phyloP scores from a whole-genome alignment of 2,329 filamentous ascomycete genomes.

The Aspergillus nomiae region DNA sequence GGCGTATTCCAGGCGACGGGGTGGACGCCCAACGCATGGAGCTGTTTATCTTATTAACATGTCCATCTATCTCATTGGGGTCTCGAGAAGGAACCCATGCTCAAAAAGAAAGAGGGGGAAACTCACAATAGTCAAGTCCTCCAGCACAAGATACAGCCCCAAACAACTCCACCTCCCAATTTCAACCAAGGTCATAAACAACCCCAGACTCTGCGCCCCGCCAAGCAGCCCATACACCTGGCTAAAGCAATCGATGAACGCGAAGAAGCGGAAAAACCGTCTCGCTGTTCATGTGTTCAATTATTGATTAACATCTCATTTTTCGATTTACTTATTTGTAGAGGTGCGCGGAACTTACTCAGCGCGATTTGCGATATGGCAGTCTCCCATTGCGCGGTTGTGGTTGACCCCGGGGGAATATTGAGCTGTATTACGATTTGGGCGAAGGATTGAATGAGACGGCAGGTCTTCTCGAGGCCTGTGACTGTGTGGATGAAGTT shows the following conservation, averaged over 20 bases:
- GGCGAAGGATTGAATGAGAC: slow-evolving; percentile 35
- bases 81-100: background rate
- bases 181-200: slow-evolving; percentile 48
- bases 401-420: slow-evolving; percentile 22
- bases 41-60: slow-evolving; percentile 27
- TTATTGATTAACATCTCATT: no score
- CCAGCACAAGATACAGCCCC: slow-evolving; percentile 68
- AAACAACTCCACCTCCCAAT: slow-evolving; percentile 61
- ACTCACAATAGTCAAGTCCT: slow-evolving; percentile 65
- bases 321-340: background rate
- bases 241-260: slow-evolving; percentile 64
- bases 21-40: slow-evolving; percentile 55
- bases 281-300: slow-evolving; percentile 43
- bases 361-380: slow-evolving; percentile 43
- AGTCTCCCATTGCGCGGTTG: slow-evolving; percentile 32
- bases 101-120: slow-evolving; percentile 1
- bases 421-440: slow-evolving; percentile 26
- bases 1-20: slow-evolving; percentile 44
- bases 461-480: slow-evolving; percentile 38
- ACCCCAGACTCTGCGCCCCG: slow-evolving; percentile 21
- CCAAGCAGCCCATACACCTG: slow-evolving; percentile 50
- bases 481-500: slow-evolving; percentile 30
- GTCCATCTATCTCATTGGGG: slow-evolving; percentile 23
- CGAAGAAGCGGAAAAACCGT: slow-evolving; percentile 68
- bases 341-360: slow-evolving; percentile 29